These are phyloP conservation scores for Ailanthus altissimus DNA, from an alignment of 345 rosid genomes.

Conservation along the genomic window DNA sequence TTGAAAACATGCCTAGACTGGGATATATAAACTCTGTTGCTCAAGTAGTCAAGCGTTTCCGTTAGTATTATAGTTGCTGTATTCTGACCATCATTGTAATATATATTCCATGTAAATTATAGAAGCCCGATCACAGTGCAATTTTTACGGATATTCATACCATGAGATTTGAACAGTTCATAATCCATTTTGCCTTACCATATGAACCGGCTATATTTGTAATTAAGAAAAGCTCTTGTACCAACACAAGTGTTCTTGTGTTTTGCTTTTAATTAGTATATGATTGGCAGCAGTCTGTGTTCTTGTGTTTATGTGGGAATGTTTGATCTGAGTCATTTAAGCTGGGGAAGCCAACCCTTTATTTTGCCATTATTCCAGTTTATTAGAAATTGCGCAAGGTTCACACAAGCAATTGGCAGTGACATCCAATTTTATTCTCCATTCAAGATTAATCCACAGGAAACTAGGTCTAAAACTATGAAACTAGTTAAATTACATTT, in stretches of 20 bases:
- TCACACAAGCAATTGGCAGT: background rate
- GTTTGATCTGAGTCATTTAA: too few relatives aligned
- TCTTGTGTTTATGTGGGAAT: too few relatives aligned
- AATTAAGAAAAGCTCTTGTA: background rate
- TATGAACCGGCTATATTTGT: conserved; percentile 14
- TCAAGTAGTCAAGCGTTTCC: background rate
- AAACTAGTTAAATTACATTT: conserved; percentile 7
- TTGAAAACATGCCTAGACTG: background rate
- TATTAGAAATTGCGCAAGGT: too few relatives aligned
- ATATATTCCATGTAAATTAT: conserved; percentile 36
- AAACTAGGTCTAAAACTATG: background rate
- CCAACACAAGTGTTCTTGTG: background rate
- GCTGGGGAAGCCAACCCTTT: too few relatives aligned
- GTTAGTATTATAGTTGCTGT: background rate
- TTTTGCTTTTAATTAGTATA: conserved; percentile 5
- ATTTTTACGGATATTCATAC: too few relatives aligned
- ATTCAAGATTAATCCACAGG: background rate
- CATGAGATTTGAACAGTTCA: background rate
- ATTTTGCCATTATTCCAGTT: too few relatives aligned
- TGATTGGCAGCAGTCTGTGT: background rate
- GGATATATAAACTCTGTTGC: conserved; percentile 13
- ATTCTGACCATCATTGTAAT: conserved; percentile 19
- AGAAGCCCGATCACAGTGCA: conserved; percentile 22
- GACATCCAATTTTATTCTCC: background rate
- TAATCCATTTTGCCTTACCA: conserved; percentile 15